A percentile compares a stretch with the other conserved stretches of the same genome.
Conservation (phyloP, 169 alveolate species). For the Toxoplasma gondii region DNA sequence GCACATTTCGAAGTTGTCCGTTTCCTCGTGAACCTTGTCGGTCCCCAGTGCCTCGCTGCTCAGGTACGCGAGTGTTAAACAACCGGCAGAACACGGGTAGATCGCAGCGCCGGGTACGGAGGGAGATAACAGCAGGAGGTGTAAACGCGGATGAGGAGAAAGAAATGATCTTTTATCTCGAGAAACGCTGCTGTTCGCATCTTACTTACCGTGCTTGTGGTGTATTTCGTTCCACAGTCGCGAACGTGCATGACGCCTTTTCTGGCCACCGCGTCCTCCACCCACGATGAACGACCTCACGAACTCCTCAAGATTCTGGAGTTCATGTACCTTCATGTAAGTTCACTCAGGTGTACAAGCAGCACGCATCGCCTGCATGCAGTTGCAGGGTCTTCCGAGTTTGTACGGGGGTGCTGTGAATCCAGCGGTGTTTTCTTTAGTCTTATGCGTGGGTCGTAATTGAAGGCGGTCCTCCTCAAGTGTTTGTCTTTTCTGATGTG, state of each 20-base stretch:
- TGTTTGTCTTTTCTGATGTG: too few relatives aligned
- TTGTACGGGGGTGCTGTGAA: too few relatives aligned
- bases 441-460: too few relatives aligned
- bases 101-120: neutral
- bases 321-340: conserved; percentile 30
- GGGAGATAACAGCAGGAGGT: neutral
- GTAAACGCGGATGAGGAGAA: neutral
- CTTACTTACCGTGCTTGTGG: neutral
- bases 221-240: neutral
- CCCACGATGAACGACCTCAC: neutral
- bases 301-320: conserved; percentile 31
- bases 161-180: too few relatives aligned
- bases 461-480: too few relatives aligned
- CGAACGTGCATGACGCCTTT: conserved; percentile 35
- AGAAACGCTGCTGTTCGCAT: neutral
- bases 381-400: too few relatives aligned
- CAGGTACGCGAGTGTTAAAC: neutral
- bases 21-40: neutral
- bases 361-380: too few relatives aligned
- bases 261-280: conserved; percentile 25
- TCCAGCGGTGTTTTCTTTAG: too few relatives aligned
- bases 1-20: conserved; percentile 34
- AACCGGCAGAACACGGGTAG: neutral
- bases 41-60: neutral
- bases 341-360: neutral